Percentiles rank a stretch among this genome's conserved stretches.
Evolutionary conservation across 202 grass and related monocot species (phyloP).

Genomic region (Eragrostis tef): DNA sequence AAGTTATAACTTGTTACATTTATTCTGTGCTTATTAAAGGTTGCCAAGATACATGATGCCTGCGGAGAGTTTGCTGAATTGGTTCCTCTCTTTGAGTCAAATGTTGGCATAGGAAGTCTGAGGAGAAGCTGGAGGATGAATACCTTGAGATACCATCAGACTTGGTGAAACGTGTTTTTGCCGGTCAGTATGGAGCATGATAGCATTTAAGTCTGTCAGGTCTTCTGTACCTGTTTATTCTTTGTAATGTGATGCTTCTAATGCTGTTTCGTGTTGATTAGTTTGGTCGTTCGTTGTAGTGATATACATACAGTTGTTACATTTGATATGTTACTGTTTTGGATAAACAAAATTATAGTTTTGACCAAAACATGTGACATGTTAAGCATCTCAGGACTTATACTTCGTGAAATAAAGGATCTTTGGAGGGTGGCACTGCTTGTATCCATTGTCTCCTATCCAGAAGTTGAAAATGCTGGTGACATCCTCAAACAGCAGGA

Average conservation of each 20-base stretch:
- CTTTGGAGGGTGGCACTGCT: slow-evolving; percentile 82
- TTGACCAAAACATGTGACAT: slow-evolving; percentile 20
- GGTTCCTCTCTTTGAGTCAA: slow-evolving; percentile 64
- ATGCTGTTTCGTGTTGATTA: too few species aligned
- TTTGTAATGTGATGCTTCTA: too few species aligned
- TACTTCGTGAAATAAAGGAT: slow-evolving; percentile 85
- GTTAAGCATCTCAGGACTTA: slow-evolving; percentile 61
- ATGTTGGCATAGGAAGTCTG: slow-evolving; percentile 55
- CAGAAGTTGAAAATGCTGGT: slow-evolving; percentile 36
- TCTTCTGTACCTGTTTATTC: neutral
- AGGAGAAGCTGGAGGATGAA: slow-evolving; percentile 74
- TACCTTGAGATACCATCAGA: slow-evolving; percentile 72
- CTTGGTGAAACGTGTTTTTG: slow-evolving; percentile 70
- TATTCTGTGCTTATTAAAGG: slow-evolving; percentile 42
- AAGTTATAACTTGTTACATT: too few species aligned
- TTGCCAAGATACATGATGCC: slow-evolving; percentile 69
- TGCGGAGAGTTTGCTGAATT: slow-evolving; percentile 69
- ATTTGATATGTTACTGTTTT: neutral
- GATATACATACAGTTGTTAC: neutral
- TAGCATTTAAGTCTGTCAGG: slow-evolving; percentile 21
- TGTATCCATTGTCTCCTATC: slow-evolving; percentile 55
- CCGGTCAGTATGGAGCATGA: slow-evolving; percentile 56
- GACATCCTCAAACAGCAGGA: slow-evolving; percentile 46
- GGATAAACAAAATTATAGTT: neutral
- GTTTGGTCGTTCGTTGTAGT: neutral